Evolutionary conservation across 805 yeast genomes (phyloP).

Genomic region (Ogataea saltuana): DNA sequence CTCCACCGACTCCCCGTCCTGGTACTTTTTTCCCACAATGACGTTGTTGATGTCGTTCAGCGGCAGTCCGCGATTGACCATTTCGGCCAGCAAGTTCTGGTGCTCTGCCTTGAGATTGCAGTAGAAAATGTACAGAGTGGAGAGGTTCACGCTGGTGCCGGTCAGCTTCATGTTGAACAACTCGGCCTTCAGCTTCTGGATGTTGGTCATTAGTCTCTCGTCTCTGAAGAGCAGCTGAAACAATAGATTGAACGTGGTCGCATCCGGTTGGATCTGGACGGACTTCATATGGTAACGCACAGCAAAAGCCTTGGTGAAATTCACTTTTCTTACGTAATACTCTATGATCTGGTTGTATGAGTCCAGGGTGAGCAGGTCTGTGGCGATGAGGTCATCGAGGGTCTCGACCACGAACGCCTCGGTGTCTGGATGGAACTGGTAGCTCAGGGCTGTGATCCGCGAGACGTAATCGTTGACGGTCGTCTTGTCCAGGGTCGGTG

Average conservation of each 20-base stretch:
- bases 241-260: conserved; percentile 15
- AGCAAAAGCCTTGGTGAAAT: conserved; percentile 1
- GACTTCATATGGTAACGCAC: conserved; percentile 11
- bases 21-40: conserved; percentile 12
- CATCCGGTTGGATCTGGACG: conserved; percentile 2
- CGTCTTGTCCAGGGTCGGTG: not conserved
- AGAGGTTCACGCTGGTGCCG: conserved; percentile 7
- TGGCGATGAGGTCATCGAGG: conserved; percentile 11
- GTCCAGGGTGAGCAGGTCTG: conserved; percentile 5
- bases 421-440: conserved; percentile 8
- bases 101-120: conserved; percentile 7
- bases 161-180: conserved; percentile 11
- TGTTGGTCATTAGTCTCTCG: not conserved
- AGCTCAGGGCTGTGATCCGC: conserved; percentile 9
- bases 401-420: conserved; percentile 14
- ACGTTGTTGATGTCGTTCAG: conserved; percentile 7
- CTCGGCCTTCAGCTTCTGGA: conserved; percentile 1
- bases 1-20: conserved; percentile 5
- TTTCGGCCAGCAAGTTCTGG: conserved; percentile 7
- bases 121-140: conserved; percentile 17
- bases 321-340: conserved; percentile 11
- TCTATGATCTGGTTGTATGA: conserved; percentile 12
- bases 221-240: conserved; percentile 11
- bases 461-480: conserved; percentile 13
- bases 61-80: conserved; percentile 7